Evolutionary conservation across 1,284 basidiomycete genomes (phyloP).

Genomic region (Malassezia sympodialis): DNA sequence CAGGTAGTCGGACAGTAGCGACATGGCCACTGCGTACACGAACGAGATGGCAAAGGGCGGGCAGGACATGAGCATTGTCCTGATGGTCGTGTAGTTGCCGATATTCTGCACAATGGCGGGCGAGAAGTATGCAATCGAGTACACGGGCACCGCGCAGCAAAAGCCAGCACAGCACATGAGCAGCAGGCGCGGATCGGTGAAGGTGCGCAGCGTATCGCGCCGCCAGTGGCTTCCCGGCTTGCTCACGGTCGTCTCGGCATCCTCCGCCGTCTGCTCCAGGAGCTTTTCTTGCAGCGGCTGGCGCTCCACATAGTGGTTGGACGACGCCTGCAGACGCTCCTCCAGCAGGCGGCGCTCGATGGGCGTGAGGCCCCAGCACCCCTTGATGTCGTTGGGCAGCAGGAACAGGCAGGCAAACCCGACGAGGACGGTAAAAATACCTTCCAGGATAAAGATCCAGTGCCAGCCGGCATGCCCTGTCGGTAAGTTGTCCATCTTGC

Average conservation of each 20-base stretch:
- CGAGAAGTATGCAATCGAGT: conserved; percentile 34
- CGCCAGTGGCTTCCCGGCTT: conserved; percentile 11
- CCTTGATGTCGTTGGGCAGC: conserved; percentile 27
- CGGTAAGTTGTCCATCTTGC: conserved; percentile 22
- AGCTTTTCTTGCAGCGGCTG: background rate
- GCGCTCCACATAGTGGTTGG: background rate
- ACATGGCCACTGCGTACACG: conserved; percentile 24
- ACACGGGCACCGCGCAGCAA: conserved; percentile 26
- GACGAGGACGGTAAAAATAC: conserved; percentile 32
- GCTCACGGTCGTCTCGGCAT: background rate
- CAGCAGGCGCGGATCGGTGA: conserved; percentile 26
- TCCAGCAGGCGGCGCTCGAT: conserved; percentile 25
- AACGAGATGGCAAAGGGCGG: conserved; percentile 37
- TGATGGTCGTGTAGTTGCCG: conserved; percentile 19
- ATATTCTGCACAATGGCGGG: conserved; percentile 34
- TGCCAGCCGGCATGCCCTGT: conserved; percentile 24
- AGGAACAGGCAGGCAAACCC: conserved; percentile 28
- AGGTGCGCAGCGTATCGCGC: conserved; percentile 26
- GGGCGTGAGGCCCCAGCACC: conserved; percentile 28
- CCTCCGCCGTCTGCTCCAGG: background rate
- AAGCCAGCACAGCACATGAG: conserved; percentile 26
- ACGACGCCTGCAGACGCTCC: conserved; percentile 20
- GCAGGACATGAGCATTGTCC: conserved; percentile 33
- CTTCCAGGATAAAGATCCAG: conserved; percentile 41
- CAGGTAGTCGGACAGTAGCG: conserved; percentile 30